Evolutionary conservation across 1,284 basidiomycete genomes (phyloP).

Genomic region (Cutaneotrichosporon cavernicola): DNA sequence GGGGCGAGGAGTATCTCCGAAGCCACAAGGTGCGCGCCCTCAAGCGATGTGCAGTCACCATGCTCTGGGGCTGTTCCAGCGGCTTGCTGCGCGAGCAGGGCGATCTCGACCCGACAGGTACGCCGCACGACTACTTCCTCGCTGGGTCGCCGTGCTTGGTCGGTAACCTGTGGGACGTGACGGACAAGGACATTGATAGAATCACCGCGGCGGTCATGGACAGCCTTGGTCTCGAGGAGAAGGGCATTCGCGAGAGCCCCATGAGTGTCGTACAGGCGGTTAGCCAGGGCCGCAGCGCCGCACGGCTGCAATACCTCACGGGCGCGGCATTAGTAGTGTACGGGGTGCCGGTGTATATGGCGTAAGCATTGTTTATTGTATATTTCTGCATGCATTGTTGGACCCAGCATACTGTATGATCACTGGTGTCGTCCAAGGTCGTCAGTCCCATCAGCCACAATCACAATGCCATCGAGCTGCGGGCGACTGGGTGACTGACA

Average conservation of each 20-base stretch:
- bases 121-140: slow-evolving; percentile 91
- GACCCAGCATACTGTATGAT: background rate
- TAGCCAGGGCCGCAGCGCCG: slow-evolving; percentile 70
- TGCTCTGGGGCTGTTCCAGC: slow-evolving; percentile 99
- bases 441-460: no score
- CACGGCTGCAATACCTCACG: slow-evolving; percentile 91
- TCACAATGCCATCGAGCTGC: no score
- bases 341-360: slow-evolving; percentile 67
- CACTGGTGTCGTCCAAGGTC: no score
- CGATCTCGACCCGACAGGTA: slow-evolving; percentile 87
- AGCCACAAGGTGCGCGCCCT: slow-evolving; percentile 80
- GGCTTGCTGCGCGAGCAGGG: slow-evolving; percentile 84
- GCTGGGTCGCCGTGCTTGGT: slow-evolving; percentile 90
- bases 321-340: slow-evolving; percentile 93
- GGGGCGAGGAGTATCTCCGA: slow-evolving; percentile 89
- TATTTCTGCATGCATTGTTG: background rate
- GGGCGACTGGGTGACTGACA: no score
- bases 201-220: slow-evolving; percentile 82
- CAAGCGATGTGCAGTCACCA: slow-evolving; percentile 79
- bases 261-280: slow-evolving; percentile 68
- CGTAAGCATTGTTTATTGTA: background rate
- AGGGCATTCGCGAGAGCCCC: slow-evolving; percentile 52
- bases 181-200: slow-evolving; percentile 93
- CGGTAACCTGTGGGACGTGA: slow-evolving; percentile 97
- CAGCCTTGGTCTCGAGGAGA: slow-evolving; percentile 61